phyloP scores from a whole-genome alignment of 2,329 filamentous ascomycete genomes.

The Penicillium sp. region DNA sequence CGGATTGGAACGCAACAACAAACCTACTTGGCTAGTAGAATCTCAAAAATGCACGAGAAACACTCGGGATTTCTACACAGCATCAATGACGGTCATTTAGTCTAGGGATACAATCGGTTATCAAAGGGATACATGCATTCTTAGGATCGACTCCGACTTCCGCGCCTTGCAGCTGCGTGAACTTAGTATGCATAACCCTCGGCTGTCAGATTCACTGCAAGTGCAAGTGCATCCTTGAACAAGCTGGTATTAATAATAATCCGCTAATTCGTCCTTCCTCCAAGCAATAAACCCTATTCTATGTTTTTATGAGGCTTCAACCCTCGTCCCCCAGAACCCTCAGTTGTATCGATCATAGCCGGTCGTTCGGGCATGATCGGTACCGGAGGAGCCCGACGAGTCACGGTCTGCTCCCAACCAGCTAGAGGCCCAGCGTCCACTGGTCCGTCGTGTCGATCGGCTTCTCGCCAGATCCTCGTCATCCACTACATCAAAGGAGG shows the following conservation, averaged over 20 bases:
- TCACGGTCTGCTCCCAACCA: constrained; percentile 29
- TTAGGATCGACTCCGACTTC: constrained; percentile 14
- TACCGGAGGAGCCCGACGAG: constrained; percentile 23
- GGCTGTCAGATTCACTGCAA: constrained; percentile 4
- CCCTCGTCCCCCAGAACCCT: too few relatives aligned
- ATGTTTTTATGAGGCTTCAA: too few relatives aligned
- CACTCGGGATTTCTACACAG: too few relatives aligned
- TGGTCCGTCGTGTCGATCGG: constrained; percentile 17
- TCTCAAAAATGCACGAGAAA: too few relatives aligned
- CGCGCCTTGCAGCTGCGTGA: constrained; percentile 19
- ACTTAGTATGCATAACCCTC: constrained; percentile 1
- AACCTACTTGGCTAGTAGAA: too few relatives aligned
- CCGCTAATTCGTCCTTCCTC: too few relatives aligned
- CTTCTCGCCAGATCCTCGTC: constrained; percentile 53
- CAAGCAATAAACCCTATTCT: too few relatives aligned
- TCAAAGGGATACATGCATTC: constrained; percentile 16
- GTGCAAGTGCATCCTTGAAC: too few relatives aligned
- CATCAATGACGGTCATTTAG: too few relatives aligned
- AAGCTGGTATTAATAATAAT: too few relatives aligned
- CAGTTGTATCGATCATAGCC: constrained; percentile 20
- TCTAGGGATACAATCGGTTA: background rate
- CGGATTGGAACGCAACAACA: too few relatives aligned
- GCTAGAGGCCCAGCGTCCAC: constrained; percentile 28
- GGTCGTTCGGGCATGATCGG: constrained; percentile 27
- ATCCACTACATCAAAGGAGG: constrained; percentile 84